phyloP scores from a whole-genome alignment of 148 eudicot genomes.

The Cornus florida region DNA sequence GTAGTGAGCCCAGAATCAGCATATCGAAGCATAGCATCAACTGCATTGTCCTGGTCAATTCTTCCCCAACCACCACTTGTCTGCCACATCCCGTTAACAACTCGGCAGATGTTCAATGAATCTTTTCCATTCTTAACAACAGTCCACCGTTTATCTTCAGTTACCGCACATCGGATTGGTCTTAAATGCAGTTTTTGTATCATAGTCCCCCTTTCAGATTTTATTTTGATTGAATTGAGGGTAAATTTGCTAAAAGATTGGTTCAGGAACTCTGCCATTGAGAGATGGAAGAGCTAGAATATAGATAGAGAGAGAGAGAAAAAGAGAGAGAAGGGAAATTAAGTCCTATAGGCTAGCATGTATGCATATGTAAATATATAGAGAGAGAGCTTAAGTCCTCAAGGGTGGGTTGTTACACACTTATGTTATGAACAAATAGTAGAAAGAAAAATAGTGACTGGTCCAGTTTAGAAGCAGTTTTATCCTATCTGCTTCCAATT shows the following conservation, averaged over 20 bases:
- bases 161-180: slow-evolving; percentile 39
- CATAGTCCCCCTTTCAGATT: slow-evolving; percentile 23
- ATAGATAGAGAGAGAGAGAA: background rate
- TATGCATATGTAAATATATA: background rate
- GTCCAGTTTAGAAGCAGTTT: slow-evolving; percentile 5
- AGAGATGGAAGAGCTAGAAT: slow-evolving; percentile 3
- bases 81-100: slow-evolving; percentile 86
- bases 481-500: slow-evolving; percentile 11
- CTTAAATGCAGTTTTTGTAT: slow-evolving; percentile 24
- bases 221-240: slow-evolving; percentile 26
- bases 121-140: slow-evolving; percentile 70
- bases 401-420: background rate
- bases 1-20: slow-evolving; percentile 77
- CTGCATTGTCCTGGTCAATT: slow-evolving; percentile 57
- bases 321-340: slow-evolving; percentile 1
- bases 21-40: slow-evolving; percentile 49
- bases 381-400: background rate
- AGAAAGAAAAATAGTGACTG: background rate
- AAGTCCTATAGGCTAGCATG: background rate
- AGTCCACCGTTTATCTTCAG: slow-evolving; percentile 35
- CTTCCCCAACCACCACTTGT: slow-evolving; percentile 70
- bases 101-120: slow-evolving; percentile 63
- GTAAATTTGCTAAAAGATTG: slow-evolving; percentile 32
- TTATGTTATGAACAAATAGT: background rate
- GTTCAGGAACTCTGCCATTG: slow-evolving; percentile 52